Conservation (phyloP, 164 flowering plant genomes). For the Aristolochia contorta region DNA sequence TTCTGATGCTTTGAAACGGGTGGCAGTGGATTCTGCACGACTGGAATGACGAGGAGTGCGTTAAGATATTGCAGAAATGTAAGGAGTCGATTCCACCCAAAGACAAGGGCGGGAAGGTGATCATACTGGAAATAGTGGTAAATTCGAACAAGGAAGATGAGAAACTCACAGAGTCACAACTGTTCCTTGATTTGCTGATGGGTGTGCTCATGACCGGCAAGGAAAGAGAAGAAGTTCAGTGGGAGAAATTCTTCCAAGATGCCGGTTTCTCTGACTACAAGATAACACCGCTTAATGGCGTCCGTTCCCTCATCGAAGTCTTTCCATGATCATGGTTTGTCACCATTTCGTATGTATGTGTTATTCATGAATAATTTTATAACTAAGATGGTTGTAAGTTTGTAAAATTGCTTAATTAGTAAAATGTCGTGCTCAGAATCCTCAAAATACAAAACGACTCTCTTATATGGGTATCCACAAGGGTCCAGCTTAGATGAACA, state of each 20-base stretch:
- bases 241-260: not conserved
- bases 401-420: no score
- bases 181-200: not conserved
- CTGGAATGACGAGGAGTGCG: not conserved
- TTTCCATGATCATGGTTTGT: not conserved
- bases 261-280: not conserved
- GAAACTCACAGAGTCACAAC: not conserved
- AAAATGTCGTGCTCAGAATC: no score
- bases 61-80: not conserved
- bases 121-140: conserved; percentile 1
- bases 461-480: no score
- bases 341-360: no score
- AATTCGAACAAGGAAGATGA: not conserved
- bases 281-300: not conserved
- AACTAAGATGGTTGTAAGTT: no score
- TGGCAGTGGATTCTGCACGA: not conserved
- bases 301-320: not conserved
- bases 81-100: not conserved
- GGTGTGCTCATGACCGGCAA: not conserved
- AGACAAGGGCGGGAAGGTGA: not conserved
- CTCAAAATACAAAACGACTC: no score
- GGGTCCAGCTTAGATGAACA: no score
- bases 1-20: no score
- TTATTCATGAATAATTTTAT: no score
- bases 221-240: not conserved